A percentile compares a stretch with the other conserved stretches of the same genome.
Conservation (phyloP, 306 rosid genomes). For the Leucaena leucocephala region DNA sequence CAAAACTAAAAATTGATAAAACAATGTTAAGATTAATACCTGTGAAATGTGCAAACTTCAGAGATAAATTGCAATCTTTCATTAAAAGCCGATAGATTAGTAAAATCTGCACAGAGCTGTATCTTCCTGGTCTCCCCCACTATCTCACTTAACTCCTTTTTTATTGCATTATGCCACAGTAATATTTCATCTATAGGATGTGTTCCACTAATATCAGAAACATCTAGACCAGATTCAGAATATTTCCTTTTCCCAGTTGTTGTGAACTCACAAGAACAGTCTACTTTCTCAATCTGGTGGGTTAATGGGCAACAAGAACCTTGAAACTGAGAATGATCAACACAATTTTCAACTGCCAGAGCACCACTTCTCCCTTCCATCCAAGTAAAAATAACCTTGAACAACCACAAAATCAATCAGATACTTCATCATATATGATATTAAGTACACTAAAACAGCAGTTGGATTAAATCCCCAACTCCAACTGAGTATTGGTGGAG, state of each 20-base stretch:
- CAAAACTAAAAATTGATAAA: conserved; percentile 24
- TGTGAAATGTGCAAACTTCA: conserved; percentile 97
- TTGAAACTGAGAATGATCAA: conserved; percentile 52
- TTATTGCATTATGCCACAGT: conserved; percentile 97
- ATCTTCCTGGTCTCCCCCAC: conserved; percentile 62
- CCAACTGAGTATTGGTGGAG: not conserved
- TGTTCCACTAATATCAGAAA: conserved; percentile 51
- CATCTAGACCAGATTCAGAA: conserved; percentile 60
- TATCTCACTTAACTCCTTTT: conserved; percentile 83
- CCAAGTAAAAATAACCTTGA: conserved; percentile 94
- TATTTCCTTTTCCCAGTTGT: conserved; percentile 83
- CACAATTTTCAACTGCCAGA: conserved; percentile 41
- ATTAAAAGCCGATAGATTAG: conserved; percentile 80
- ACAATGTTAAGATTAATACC: conserved; percentile 52
- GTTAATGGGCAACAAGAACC: conserved; percentile 51
- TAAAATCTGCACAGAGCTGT: conserved; percentile 68
- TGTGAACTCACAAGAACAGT: conserved; percentile 63
- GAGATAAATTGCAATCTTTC: conserved; percentile 94
- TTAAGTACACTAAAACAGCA: not conserved
- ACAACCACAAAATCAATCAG: conserved; percentile 37
- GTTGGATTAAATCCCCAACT: conserved; percentile 31
- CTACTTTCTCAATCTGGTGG: conserved; percentile 50
- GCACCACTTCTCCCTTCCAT: conserved; percentile 66
- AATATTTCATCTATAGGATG: conserved; percentile 96
- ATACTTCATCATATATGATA: conserved; percentile 34